Evolutionary conservation across 768 basidiomycete genomes (phyloP).

Genomic region (Roridomyces roridus): DNA sequence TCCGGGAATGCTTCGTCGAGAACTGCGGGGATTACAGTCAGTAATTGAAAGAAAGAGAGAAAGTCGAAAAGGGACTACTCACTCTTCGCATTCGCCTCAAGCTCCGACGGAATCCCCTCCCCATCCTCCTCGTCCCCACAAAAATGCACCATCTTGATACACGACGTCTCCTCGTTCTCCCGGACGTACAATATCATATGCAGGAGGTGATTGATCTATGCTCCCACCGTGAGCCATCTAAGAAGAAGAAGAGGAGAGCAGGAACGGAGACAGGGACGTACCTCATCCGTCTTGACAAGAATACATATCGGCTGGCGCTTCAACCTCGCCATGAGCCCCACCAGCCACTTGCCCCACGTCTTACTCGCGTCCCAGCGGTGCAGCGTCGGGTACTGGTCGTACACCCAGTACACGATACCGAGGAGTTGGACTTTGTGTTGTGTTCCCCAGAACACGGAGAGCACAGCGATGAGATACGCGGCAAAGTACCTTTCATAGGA

Average conservation of each 20-base stretch:
- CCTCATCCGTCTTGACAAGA: constrained; percentile 66
- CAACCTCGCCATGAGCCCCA: constrained; percentile 49
- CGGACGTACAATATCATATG: constrained; percentile 70
- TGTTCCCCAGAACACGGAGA: constrained; percentile 51
- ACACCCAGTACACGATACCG: constrained; percentile 63
- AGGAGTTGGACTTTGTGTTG: constrained; percentile 63
- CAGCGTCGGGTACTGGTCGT: constrained; percentile 61
- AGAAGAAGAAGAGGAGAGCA: too few species aligned
- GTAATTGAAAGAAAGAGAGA: neutral
- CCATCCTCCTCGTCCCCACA: constrained; percentile 49
- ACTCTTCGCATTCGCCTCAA: constrained; percentile 77
- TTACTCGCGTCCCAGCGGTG: constrained; percentile 46
- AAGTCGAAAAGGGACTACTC: constrained; percentile 24
- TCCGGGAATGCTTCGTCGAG: constrained; percentile 60
- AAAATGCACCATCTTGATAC: constrained; percentile 74
- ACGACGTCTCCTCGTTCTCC: constrained; percentile 72
- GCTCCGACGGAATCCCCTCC: constrained; percentile 70
- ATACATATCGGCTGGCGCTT: constrained; percentile 64
- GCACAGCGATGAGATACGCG: constrained; percentile 61
- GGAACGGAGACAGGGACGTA: neutral
- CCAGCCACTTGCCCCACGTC: constrained; percentile 50
- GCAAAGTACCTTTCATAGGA: constrained; percentile 57
- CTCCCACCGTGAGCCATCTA: neutral
- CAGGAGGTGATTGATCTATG: constrained; percentile 70
- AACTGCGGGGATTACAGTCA: constrained; percentile 28